Evolutionary conservation across 1,284 basidiomycete species (phyloP).

Genomic region (Heliocybe sulcata): DNA sequence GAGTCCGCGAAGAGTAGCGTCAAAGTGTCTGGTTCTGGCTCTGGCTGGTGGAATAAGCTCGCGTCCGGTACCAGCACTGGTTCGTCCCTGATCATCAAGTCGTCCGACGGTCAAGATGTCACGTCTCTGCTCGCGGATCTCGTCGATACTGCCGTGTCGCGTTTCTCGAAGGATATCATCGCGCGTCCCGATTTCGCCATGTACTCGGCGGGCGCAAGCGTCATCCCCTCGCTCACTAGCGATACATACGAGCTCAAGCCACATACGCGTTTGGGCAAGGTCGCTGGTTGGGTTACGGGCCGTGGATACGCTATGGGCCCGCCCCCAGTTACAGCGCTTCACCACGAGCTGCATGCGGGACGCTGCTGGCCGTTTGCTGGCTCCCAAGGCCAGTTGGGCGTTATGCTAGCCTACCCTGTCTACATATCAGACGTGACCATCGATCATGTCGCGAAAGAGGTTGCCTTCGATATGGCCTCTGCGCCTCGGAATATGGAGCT

Average conservation of each 20-base stretch:
- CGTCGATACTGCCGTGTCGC: constrained; percentile 65
- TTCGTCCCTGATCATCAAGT: constrained; percentile 58
- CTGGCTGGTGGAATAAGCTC: constrained; percentile 55
- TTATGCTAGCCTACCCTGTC: constrained; percentile 66
- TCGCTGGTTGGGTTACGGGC: constrained; percentile 51
- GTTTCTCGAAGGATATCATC: constrained; percentile 70
- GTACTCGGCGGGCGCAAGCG: constrained; percentile 72
- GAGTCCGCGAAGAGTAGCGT: constrained; percentile 50
- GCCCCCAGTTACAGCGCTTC: constrained; percentile 78
- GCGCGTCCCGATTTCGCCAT: constrained; percentile 83
- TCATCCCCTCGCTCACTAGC: constrained; percentile 80
- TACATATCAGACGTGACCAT: constrained; percentile 76
- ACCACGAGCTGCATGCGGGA: constrained; percentile 76
- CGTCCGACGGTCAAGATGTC: constrained; percentile 71
- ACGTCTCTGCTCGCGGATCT: constrained; percentile 64
- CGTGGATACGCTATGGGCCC: constrained; percentile 62
- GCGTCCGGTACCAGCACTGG: constrained; percentile 29
- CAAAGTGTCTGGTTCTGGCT: constrained; percentile 25
- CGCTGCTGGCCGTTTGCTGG: constrained; percentile 93
- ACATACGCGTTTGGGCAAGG: constrained; percentile 29
- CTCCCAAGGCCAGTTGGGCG: constrained; percentile 70
- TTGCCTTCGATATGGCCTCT: constrained; percentile 71
- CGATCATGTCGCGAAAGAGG: constrained; percentile 79
- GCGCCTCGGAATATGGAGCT: constrained; percentile 86
- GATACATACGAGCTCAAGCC: constrained; percentile 66